phyloP scores from a whole-genome alignment of 768 basidiomycete species.

The Tulasnella sp. region DNA sequence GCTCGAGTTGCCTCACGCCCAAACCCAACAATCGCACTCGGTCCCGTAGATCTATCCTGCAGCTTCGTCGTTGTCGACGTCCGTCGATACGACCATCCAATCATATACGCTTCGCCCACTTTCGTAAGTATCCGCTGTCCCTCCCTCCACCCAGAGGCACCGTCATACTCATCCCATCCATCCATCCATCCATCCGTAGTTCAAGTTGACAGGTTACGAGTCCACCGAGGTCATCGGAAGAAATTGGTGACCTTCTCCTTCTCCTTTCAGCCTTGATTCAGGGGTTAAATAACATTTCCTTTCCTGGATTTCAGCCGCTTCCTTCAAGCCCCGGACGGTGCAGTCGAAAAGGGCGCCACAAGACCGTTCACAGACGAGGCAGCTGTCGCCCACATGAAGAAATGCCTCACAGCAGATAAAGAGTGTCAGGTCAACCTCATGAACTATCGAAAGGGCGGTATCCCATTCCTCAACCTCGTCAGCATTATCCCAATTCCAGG shows the following conservation, averaged over 20 bases:
- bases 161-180: neutral
- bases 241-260: conserved; percentile 55
- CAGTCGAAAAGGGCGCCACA: conserved; percentile 49
- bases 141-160: neutral
- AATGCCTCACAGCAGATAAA: conserved; percentile 63
- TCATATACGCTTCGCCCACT: conserved; percentile 84
- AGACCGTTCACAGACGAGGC: conserved; percentile 61
- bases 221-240: conserved; percentile 76
- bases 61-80: conserved; percentile 90
- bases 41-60: conserved; percentile 89
- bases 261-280: neutral
- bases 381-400: conserved; percentile 60
- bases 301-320: conserved; percentile 47
- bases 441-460: conserved; percentile 83
- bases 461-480: conserved; percentile 87
- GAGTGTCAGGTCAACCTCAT: conserved; percentile 85
- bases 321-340: conserved; percentile 70
- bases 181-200: neutral
- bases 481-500: conserved; percentile 83
- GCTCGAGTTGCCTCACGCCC: conserved; percentile 70
- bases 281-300: neutral
- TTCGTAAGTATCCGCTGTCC: conserved; percentile 49
- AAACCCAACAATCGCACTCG: conserved; percentile 70
- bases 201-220: conserved; percentile 63
- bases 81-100: conserved; percentile 72